Evolutionary conservation across 371 early-diverging fungal species (phyloP), one percentile per base, ranked within the genome.

Genomic region (Syncephalis fuscata): DNA sequence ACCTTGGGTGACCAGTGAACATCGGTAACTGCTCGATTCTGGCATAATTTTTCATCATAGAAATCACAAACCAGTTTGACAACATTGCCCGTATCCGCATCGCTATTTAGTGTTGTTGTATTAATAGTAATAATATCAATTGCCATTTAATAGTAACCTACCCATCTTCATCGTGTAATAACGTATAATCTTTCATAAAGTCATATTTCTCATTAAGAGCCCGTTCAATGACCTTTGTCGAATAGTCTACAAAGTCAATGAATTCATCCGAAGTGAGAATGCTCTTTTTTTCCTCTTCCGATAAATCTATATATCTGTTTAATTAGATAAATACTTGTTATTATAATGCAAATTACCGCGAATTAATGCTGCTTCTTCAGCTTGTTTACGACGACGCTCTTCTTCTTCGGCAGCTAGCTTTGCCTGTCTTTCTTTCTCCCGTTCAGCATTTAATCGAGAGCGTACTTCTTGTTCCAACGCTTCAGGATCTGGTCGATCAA

Each of bases 1-100:
- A 85, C 81, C 71, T 84, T 85, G 26, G 65, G 69, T n/a, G 90
- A 91, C 95, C 95, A 96, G 44, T 74, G 73, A 21, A 94, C 68
- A 51, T 87, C 91, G 19, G 90, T 90, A 8, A 93, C 85, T 2
- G 90, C 76, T 44, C 92, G 70, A 57, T 83, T 81, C 59, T 78
- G 78, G 39, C 79, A 70, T 76, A 75, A 77, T 36, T 77, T 69
- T 36, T 95, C 93, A 56, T 82, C 83, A 65, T 70, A 81, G 58
- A 89, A 89, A 15, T 74, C 59, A 48, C 73, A 67, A 10, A 78
- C 58, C 41, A 70, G 71, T 54, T 86, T 79, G 50, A 89, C 76
- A 25, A 71, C 71, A 54, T 76, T 78, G 45, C 80, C 81, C 36
- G 68, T 68, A 24, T 64, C 65, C 27, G 78, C 81, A 44, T 77